These are phyloP conservation scores for Trichosporon coremiiforme DNA, from an alignment of 1,284 basidiomycete genomes.

Conservation along the genomic window DNA sequence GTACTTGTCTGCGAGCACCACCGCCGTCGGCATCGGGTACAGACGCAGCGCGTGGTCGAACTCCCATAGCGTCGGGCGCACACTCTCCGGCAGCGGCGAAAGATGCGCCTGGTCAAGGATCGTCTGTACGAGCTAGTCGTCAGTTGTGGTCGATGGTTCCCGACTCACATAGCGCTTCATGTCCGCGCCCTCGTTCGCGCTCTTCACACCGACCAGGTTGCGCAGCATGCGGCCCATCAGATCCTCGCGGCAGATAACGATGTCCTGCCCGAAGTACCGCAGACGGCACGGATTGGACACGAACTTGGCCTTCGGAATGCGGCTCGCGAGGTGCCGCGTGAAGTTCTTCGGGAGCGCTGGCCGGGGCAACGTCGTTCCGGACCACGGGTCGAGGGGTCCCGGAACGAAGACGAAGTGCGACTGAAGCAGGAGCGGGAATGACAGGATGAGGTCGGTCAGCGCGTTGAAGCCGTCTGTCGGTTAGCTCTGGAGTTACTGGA, in stretches of 20 bases:
- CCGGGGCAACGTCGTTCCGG: conserved; percentile 76
- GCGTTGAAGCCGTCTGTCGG: conserved; percentile 78
- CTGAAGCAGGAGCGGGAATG: conserved; percentile 74
- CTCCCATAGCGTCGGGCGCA: conserved; percentile 86
- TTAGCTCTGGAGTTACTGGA: neutral
- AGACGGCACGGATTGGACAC: conserved; percentile 91
- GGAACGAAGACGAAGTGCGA: conserved; percentile 95
- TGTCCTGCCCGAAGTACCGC: conserved; percentile 93
- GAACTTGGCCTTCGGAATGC: conserved; percentile 77
- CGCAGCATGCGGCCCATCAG: conserved; percentile 91
- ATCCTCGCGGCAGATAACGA: conserved; percentile 92
- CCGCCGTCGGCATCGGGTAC: conserved; percentile 91
- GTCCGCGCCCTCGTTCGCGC: conserved; percentile 68
- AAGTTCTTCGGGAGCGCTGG: conserved; percentile 75
- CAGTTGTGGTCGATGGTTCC: neutral
- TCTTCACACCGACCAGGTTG: conserved; percentile 84
- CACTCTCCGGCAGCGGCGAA: conserved; percentile 77
- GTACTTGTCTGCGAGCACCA: conserved; percentile 93
- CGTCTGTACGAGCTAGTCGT: conserved; percentile 79
- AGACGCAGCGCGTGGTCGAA: conserved; percentile 89
- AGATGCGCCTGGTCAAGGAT: conserved; percentile 91
- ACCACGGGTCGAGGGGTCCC: conserved; percentile 84
- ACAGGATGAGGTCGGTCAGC: conserved; percentile 78
- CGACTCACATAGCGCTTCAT: conserved; percentile 78
- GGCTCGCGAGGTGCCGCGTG: conserved; percentile 66